phyloP scores from a whole-genome alignment of 2,329 filamentous ascomycete species.

The Ambrosiella xylebori region DNA sequence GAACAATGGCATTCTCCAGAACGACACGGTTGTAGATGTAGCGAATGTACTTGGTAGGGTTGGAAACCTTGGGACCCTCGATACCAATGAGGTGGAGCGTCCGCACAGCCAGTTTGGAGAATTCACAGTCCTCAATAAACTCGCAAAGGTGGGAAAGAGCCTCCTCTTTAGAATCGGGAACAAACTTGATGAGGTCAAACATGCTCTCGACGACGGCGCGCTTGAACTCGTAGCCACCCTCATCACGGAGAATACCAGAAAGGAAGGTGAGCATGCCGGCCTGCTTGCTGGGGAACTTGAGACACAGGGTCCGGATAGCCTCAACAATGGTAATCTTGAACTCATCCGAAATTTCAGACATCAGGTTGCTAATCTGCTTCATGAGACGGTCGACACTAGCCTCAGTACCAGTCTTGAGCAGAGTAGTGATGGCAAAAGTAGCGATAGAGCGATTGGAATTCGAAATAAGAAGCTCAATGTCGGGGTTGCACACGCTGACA shows the following conservation, averaged over 20 bases:
- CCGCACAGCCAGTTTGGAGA: constrained; percentile 90
- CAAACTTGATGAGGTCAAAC: constrained; percentile 98
- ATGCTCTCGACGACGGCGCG: constrained; percentile 95
- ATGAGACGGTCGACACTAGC: constrained; percentile 90
- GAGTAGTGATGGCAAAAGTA: constrained; percentile 93
- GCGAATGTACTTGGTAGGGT: constrained; percentile 95
- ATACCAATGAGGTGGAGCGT: constrained; percentile 87
- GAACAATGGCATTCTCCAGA: constrained; percentile 87
- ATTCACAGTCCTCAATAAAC: constrained; percentile 98
- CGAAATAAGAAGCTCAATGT: constrained; percentile 91
- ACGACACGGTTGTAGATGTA: constrained; percentile 99
- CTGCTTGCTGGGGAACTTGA: constrained; percentile 97
- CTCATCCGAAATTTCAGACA: constrained; percentile 97
- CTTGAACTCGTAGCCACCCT: constrained; percentile 98
- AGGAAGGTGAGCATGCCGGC: constrained; percentile 95
- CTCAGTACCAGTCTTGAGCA: constrained; percentile 96
- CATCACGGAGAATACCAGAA: constrained; percentile 87
- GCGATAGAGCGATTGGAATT: constrained; percentile 96
- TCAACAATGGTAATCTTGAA: constrained; percentile 99
- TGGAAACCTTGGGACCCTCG: constrained; percentile 85
- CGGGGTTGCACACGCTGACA: constrained; percentile 85
- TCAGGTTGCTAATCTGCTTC: constrained; percentile 97
- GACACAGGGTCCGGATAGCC: constrained; percentile 84
- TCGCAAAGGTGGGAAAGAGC: constrained; percentile 92
- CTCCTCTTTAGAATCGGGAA: constrained; percentile 67